phyloP scores from a whole-genome alignment of 495 filamentous ascomycete genomes.

The Aspergillus carlsbadensis region DNA sequence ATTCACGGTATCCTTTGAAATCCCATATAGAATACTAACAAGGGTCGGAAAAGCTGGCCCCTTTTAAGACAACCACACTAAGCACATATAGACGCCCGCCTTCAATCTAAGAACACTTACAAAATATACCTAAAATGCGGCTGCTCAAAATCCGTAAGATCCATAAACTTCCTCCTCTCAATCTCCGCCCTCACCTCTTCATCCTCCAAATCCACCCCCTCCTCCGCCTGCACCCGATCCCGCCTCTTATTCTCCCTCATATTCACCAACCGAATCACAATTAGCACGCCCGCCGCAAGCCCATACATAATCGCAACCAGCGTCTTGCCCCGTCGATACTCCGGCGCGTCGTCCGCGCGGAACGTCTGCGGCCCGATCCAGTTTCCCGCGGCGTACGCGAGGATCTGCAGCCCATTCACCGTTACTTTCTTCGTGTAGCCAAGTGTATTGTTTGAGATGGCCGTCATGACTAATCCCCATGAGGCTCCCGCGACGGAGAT shows the following conservation, averaged over 20 bases:
- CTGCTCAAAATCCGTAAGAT: conserved; percentile 58
- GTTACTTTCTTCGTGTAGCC: conserved; percentile 78
- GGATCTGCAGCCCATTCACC: conserved; percentile 67
- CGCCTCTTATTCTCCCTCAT: conserved; percentile 60
- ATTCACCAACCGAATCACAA: conserved; percentile 61
- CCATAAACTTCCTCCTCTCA: conserved; percentile 33
- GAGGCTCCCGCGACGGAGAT: conserved; percentile 56
- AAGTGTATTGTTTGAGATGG: conserved; percentile 63
- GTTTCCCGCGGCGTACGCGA: conserved; percentile 63
- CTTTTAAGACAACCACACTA: too few species aligned
- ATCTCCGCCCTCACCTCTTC: conserved; percentile 44
- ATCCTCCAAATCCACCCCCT: conserved; percentile 61
- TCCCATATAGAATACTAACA: too few species aligned
- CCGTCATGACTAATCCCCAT: conserved; percentile 41
- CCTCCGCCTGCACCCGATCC: conserved; percentile 51
- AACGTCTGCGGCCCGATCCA: conserved; percentile 61
- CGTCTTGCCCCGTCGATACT: conserved; percentile 64
- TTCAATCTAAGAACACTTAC: not conserved
- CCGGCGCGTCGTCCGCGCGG: conserved; percentile 54
- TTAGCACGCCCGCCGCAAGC: conserved; percentile 52
- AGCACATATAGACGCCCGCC: too few species aligned
- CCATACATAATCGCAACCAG: conserved; percentile 62
- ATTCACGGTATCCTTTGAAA: too few species aligned
- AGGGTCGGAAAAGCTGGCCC: too few species aligned
- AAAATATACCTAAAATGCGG: conserved; percentile 11